Base-by-base conservation (phyloP, 1,284 basidiomycete species). In the Rhizopogon hawkerae region DNA sequence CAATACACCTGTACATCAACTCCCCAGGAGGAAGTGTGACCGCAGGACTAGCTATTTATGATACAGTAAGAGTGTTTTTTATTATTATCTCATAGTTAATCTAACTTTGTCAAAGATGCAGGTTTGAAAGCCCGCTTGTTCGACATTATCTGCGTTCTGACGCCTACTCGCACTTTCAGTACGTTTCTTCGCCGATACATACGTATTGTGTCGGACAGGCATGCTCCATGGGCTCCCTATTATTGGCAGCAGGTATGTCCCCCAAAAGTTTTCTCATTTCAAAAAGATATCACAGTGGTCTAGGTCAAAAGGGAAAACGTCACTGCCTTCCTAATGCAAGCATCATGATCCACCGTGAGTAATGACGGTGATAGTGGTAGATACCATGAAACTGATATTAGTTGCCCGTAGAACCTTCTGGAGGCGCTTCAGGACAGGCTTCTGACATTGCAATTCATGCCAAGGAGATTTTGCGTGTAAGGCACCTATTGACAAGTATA, bases 291-390 rank as follows among this genome's bases (percentile, higher is more conserved):
- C 48, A 54, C n/a, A 38, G 36, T 42, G 46, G 53, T 37, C 29
- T 65, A 74, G 80, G 85, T 34, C 89, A 87, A 69, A 81, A 76
- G 56, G 92, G 92, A 16, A 90, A 92, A 66, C 76, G 92, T 34
- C 92, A 91, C 61, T 87, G 87, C 56, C 76, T 96, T 43, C 91
- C 91, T 8, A 89, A 96, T 62, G 85, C 91, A 16, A 91, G 86
- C 61, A 91, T 96, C 58, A 96, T 96, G 92, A 96, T 96, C 47
- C 92, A 96, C 66, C 92, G 92, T 92, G 66, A 65, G 90, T 75
- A 23, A 35, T 24, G 26, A 36, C 35, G 51, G 50, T 53, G 43
- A 48, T 50, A 47, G 38, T 50, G 38, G 57, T 51, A 44, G 51
- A 47, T 18, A 31, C 44, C 47, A 49, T 49, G 41, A 49, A 47